Base-by-base conservation (phyloP, 2,329 filamentous ascomycete genomes). In the Botrytis squamosa region DNA sequence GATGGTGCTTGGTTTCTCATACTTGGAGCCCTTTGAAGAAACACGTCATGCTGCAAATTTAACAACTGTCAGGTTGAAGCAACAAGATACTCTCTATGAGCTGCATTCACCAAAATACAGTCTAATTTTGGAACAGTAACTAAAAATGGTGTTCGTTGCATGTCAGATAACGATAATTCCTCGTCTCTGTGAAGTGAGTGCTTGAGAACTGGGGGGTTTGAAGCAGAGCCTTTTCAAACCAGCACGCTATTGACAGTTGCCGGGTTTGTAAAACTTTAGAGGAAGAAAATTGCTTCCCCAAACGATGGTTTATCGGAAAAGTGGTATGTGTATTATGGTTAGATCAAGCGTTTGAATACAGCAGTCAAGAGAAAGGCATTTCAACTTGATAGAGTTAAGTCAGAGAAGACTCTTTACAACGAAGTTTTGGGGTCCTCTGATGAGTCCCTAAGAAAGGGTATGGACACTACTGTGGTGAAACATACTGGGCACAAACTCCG, bases 261-360 rank as follows among this genome's bases (percentile, higher is more conserved):
- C n/a, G 8, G 8, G 52, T 29, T 55, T 18, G 5, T n/a, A 29
- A 18, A 55, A 7, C 52, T 55, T 29, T 14, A 55, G 12, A 14
- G 4, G 52, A 29, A 55, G 52, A 29, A 2, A 55, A 2, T 55
- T 14, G 14, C 25, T 55, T 55, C n/a, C 12, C 7, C 7, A n/a
- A 3, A n/a, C 12, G 25, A 3, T 5, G 16, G 12, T 55, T n/a
- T n/a, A 10, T 33, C 25, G 12, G 25, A 2, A n/a, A 16, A n/a
- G 5, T 4, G 25, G 25, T n/a, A n/a, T 16, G 6, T n/a, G 12
- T 6, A 16, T 55, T 7, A 55, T 55, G 10, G 16, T 55, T 55
- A 7, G 0, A n/a, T 16, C 0, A n/a, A 8, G 5, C 6, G 5
- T 7, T 16, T 14, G 1, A 5, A 55, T 7, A n/a, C 5, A 7